Base-by-base conservation (phyloP, 805 yeast species). In the Kluyveromyces lactis region DNA sequence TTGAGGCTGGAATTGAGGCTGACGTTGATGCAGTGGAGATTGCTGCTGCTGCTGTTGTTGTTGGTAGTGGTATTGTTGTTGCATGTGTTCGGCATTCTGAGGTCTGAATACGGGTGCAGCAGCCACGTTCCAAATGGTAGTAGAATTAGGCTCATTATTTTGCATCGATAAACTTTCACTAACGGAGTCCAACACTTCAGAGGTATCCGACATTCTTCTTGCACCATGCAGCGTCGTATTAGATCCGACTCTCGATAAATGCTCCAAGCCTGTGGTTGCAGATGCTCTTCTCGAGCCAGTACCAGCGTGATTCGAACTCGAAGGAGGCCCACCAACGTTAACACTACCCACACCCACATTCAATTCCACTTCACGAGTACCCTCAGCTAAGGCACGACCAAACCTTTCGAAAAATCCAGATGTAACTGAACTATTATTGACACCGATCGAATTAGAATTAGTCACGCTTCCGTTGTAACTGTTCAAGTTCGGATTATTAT, bases 311-410 rank as follows among this genome's bases (percentile, higher is more conserved):
- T 21, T 21, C 24, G 24, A 21, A n/a, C 16, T 6, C 7, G 16
- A 12, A 6, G 30, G n/a, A 5, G 13, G 16, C 13, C 16, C 16
- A 27, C n/a, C n/a, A 11, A 15, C 13, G 6, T 27, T 12, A 7
- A n/a, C 16, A 5, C 11, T n/a, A 18, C 15, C 30, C 9, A 36
- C 23, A 16, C 41, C 41, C 24, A 33, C 18, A 23, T 36, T 42
- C 30, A 37, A 26, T 26, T 42, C 65, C 21, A 60, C 46, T 47
- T 60, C 65, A 21, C 54, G 48, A 1, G 65, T 60, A 15, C 63
- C 63, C 37, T 59, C 64, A 18, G 60, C 56, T 26, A 61, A 39
- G 13, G 62, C 46, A 40, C 53, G 54, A 30, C 66, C 66, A 38
- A 61, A 55, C 33, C 49, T 49, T 38, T 61, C 63, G 36, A 60